Base-by-base conservation (phyloP, 495 filamentous ascomycete species). In the Amniculicola lignicola region DNA sequence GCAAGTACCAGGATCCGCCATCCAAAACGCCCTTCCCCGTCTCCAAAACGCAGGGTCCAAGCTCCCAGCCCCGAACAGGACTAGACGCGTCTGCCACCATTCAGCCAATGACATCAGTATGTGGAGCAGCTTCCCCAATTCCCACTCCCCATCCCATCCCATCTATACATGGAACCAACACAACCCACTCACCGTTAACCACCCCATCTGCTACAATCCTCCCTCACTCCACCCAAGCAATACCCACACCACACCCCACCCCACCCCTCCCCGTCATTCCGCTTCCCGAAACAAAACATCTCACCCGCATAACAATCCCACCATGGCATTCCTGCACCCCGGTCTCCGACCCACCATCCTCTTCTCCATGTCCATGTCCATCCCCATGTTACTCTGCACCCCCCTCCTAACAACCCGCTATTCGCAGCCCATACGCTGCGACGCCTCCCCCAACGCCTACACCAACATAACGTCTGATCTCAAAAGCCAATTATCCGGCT, bases 21-120 rank as follows among this genome's bases (percentile, higher is more conserved):
- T n/a, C n/a, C n/a, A n/a, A n/a, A n/a, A n/a, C n/a, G n/a, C n/a
- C n/a, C n/a, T n/a, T n/a, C n/a, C n/a, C n/a, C n/a, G n/a, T n/a
- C n/a, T n/a, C n/a, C n/a, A n/a, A 16, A 47, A 19, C 14, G 4
- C 46, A 52, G 55, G 55, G 55, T 59, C 55, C 47, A 59, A 51
- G 45, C 47, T 43, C 31, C 18, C n/a, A 52, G 3, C 15, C 47
- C 39, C 22, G 15, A 46, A 45, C 2, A 3, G 1, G 55, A 31
- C 22, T 59, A 59, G 55, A 29, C 11, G 3, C 15, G 45, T 18
- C 19, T 28, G 36, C 25, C 36, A 19, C n/a, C 12, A 15, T 28
- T 5, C 40, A 47, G 40, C 55, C 55, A 59, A 59, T 59, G 55
- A 59, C 55, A 52, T 59, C 55, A 59, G 39, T 41, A 48, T 23